Conservation (phyloP, 805 yeast species). For the Ogataea trehaloabstinens region DNA sequence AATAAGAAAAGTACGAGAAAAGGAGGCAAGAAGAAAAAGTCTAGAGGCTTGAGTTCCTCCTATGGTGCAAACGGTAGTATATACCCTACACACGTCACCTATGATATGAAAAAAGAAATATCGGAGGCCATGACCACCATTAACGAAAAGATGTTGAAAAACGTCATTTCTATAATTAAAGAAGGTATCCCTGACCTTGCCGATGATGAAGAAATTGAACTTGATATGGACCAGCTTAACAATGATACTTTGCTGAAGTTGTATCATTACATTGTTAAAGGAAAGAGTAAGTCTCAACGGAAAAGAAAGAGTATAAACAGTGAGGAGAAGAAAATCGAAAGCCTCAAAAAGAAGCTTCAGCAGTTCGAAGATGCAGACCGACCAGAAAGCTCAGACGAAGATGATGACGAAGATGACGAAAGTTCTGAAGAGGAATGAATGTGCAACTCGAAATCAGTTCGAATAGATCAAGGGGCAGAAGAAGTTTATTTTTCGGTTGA, state of each 20-base stretch:
- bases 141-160: constrained; percentile 77
- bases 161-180: constrained; percentile 80
- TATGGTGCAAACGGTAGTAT: constrained; percentile 7
- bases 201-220: constrained; percentile 90
- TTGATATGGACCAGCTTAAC: constrained; percentile 91
- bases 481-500: background rate
- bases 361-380: constrained; percentile 55
- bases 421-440: constrained; percentile 31
- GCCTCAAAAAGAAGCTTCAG: constrained; percentile 70
- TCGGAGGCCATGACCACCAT: constrained; percentile 77
- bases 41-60: background rate
- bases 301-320: constrained; percentile 46
- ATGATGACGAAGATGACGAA: constrained; percentile 41
- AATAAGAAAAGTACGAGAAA: constrained; percentile 39
- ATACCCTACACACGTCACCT: constrained; percentile 58
- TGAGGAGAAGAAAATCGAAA: constrained; percentile 73
- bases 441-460: too few species aligned
- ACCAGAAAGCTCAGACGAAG: constrained; percentile 70
- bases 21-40: constrained; percentile 22
- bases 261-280: constrained; percentile 73
- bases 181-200: constrained; percentile 67
- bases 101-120: constrained; percentile 94
- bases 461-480: too few species aligned
- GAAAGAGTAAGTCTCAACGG: constrained; percentile 40
- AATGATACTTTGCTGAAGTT: constrained; percentile 77